Evolutionary conservation across 441 rosid genomes (phyloP).

Genomic region (Erodium trifolium): DNA sequence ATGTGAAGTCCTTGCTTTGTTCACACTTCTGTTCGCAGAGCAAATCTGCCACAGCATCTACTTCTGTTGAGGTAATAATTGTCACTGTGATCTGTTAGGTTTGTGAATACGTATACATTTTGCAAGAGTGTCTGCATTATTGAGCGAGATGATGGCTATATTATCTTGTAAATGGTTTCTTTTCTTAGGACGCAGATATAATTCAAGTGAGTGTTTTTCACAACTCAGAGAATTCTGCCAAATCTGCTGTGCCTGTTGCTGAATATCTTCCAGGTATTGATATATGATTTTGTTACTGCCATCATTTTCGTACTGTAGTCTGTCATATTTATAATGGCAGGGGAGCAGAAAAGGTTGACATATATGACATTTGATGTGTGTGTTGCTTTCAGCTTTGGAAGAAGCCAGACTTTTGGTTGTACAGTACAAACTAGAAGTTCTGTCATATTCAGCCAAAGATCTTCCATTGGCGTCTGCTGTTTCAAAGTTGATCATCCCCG

Average conservation of each 20-base stretch:
- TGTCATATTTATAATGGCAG: not conserved
- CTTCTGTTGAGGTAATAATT: conserved; percentile 52
- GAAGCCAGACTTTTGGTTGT: conserved; percentile 56
- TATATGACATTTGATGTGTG: conserved; percentile 7
- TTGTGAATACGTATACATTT: not conserved
- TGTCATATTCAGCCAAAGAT: conserved; percentile 63
- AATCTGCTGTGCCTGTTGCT: conserved; percentile 47
- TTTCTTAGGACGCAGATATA: conserved; percentile 73
- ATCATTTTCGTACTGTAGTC: not conserved
- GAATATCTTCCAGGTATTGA: conserved; percentile 70
- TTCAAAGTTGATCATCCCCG: conserved; percentile 64
- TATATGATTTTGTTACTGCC: not conserved
- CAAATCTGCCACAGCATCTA: conserved; percentile 30
- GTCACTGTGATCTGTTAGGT: not conserved
- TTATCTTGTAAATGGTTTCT: conserved; percentile 30
- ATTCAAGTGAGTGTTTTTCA: conserved; percentile 58
- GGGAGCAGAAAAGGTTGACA: not conserved
- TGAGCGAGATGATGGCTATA: not conserved
- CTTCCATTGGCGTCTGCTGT: conserved; percentile 52
- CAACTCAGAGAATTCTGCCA: conserved; percentile 41
- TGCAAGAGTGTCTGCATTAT: not conserved
- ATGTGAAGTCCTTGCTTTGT: conserved; percentile 36
- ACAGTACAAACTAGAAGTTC: conserved; percentile 61
- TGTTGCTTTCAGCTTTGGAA: conserved; percentile 44
- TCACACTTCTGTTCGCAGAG: conserved; percentile 46